Evolutionary conservation across 257 asterid genomes (phyloP), one percentile per base, ranked within the genome.

Genomic region (Solanum corneliomulleri): DNA sequence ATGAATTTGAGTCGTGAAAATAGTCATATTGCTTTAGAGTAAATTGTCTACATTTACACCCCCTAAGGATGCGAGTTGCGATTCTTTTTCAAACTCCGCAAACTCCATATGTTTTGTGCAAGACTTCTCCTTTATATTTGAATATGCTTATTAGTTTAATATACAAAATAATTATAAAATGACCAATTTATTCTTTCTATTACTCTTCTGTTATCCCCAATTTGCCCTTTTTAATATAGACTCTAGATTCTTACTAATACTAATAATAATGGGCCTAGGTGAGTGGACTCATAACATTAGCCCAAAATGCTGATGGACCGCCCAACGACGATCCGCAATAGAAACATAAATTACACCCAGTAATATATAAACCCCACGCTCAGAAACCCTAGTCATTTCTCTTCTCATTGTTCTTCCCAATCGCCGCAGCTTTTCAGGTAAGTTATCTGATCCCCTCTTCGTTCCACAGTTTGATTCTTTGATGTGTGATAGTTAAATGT

Each of bases 21-120:
- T 4, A 1, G 1, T 62, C 0, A 62, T n/a, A 62, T 23, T 23
- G 1, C 1, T n/a, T 62, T 64, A 64, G 16, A n/a, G 4, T n/a
- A 64, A 1, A 0, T 4, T n/a, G 16, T n/a, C 31, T 64, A 64
- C 2, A 11, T 64, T 64, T n/a, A n/a, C 15, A 0, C 3, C 1
- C 1, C 16, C 2, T 0, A 11, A 64, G 4, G 0, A 64, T 64
- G 8, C 0, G 2, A 2, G 0, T n/a, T 64, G 16, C 0, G 2
- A n/a, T 1, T 1, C 1, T 21, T 11, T 60, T 23, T 10, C 29
- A 58, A 58, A 10, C 29, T 11, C 0, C 4, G 8, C n/a, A 2
- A 23, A 1, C 5, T 0, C 6, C 2, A 11, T 4, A 5, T 45
- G 5, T 45, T 45, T 4, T 45, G 2, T 4, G 52, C 56, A 31